A percentile compares a stretch with the other conserved stretches of the same genome.
Conservation (phyloP, 1,284 basidiomycete genomes). For the Ustanciosporium gigantosporum region DNA sequence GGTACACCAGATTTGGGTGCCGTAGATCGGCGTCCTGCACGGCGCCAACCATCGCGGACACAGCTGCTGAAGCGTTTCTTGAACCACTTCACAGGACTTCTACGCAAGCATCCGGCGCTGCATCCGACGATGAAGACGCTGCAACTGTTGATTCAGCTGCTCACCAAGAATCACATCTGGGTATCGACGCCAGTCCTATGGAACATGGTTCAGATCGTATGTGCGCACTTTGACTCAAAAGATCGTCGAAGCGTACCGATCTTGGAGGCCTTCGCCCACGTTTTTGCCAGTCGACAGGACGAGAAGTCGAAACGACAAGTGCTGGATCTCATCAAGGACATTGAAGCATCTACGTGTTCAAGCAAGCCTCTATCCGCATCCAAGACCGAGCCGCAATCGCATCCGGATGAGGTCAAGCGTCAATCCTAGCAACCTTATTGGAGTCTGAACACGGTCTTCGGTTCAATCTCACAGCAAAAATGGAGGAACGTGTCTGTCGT, state of each 20-base stretch:
- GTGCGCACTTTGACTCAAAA: conserved; percentile 2
- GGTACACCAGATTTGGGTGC: neutral
- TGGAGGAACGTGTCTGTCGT: too few relatives aligned
- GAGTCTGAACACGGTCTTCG: too few relatives aligned
- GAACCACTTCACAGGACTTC: conserved; percentile 12
- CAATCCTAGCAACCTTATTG: too few relatives aligned
- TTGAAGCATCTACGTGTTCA: too few relatives aligned
- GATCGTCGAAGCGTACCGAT: conserved; percentile 5
- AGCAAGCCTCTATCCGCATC: too few relatives aligned
- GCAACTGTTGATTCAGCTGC: conserved; percentile 9
- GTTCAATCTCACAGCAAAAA: too few relatives aligned
- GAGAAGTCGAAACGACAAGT: neutral
- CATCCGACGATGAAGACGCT: conserved; percentile 6
- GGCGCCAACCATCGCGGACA: conserved; percentile 8
- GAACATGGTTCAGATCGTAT: conserved; percentile 16
- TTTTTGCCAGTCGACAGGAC: conserved; percentile 14
- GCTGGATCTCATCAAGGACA: neutral
- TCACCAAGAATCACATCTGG: conserved; percentile 11
- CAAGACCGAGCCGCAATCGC: too few relatives aligned
- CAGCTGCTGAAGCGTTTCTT: conserved; percentile 22
- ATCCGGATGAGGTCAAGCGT: too few relatives aligned
- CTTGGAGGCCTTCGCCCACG: conserved; percentile 10
- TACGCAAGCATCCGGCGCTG: conserved; percentile 1
- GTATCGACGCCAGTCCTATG: conserved; percentile 14
- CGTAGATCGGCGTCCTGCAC: neutral